A percentile compares a stretch with the other conserved stretches of the same genome.
Evolutionary conservation across 1,139 yeast species (phyloP).

Genomic region (Candida neerlandica): DNA sequence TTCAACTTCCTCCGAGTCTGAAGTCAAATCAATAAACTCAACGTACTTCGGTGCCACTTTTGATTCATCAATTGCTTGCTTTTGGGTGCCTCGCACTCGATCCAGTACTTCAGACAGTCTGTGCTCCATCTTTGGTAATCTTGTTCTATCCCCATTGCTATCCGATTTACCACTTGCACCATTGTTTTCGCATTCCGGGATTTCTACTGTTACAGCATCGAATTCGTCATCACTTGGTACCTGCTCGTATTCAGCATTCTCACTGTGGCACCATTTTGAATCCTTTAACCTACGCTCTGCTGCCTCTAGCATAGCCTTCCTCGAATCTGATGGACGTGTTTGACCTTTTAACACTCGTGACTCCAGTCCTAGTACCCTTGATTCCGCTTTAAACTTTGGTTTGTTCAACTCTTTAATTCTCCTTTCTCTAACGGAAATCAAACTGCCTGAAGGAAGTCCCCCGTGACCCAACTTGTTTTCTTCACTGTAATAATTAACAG

Average conservation of each 20-base stretch:
- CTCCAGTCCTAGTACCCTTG: constrained; percentile 34
- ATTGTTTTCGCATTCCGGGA: not conserved
- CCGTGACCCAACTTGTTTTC: constrained; percentile 56
- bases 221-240: constrained; percentile 40
- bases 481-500: constrained; percentile 41
- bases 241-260: constrained; percentile 22
- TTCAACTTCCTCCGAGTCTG: constrained; percentile 1
- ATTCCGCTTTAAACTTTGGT: constrained; percentile 42
- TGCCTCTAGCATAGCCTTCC: constrained; percentile 62
- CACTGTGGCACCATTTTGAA: constrained; percentile 53
- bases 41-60: not conserved
- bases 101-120: not conserved
- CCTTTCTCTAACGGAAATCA: constrained; percentile 36
- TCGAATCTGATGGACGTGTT: constrained; percentile 26
- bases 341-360: constrained; percentile 14
- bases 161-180: not conserved
- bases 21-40: constrained; percentile 5
- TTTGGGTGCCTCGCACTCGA: not conserved
- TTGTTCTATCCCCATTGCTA: not conserved
- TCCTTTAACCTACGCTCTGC: constrained; percentile 66
- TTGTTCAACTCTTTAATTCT: constrained; percentile 41
- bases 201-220: constrained; percentile 25
- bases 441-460: constrained; percentile 18
- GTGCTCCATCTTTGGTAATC: not conserved
- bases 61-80: not conserved